A percentile compares a stretch with the other conserved stretches of the same genome.
These are phyloP conservation scores for Ordospora pajunii DNA, from an alignment of 371 early-diverging fungal genomes.

Conservation along the genomic window DNA sequence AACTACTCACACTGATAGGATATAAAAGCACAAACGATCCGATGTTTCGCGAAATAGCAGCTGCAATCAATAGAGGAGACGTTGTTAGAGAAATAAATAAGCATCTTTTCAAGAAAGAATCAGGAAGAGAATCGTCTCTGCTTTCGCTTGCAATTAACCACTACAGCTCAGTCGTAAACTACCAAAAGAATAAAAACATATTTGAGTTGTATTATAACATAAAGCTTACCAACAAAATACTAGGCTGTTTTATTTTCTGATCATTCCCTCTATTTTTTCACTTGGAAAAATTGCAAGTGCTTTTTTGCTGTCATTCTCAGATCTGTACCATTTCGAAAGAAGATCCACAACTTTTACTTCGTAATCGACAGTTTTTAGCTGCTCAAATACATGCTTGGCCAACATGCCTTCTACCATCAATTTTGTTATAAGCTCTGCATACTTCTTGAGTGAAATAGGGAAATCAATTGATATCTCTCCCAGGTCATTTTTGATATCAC, in stretches of 20 bases:
- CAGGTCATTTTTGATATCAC: conserved; percentile 14
- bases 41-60: neutral
- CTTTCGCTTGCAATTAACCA: conserved; percentile 1
- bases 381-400: neutral
- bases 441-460: conserved; percentile 19
- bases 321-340: conserved; percentile 13
- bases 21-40: neutral
- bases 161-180: neutral
- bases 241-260: neutral
- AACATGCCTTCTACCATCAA: neutral
- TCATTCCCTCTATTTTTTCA: neutral
- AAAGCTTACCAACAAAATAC: conserved; percentile 1
- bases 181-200: neutral
- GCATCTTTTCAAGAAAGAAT: neutral
- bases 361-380: conserved; percentile 28
- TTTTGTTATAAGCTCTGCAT: conserved; percentile 21
- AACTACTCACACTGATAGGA: conserved; percentile 6
- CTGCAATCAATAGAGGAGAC: neutral
- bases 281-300: conserved; percentile 5
- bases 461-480: conserved; percentile 27
- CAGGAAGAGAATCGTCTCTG: neutral
- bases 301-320: neutral
- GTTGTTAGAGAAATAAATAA: neutral
- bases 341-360: neutral
- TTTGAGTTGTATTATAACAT: neutral